These are phyloP conservation scores for Keithomyces neogunnii DNA, from an alignment of 2,329 filamentous ascomycete species.

Conservation along the genomic window DNA sequence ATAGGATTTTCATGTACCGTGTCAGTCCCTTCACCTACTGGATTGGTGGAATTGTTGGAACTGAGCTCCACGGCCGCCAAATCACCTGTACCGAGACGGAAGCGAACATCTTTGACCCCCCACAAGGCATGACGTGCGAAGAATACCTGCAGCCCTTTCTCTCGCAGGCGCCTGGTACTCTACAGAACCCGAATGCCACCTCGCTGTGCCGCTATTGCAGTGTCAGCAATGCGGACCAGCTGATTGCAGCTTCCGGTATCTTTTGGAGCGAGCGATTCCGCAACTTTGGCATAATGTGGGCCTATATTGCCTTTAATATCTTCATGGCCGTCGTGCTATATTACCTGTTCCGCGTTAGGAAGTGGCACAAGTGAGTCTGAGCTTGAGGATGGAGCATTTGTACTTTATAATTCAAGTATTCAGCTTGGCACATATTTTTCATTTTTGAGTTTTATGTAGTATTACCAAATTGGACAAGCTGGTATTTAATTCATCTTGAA, in stretches of 20 bases:
- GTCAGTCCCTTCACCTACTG: constrained; percentile 60
- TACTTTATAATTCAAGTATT: too few species aligned
- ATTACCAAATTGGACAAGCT: too few species aligned
- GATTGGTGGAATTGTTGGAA: constrained; percentile 59
- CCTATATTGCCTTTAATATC: constrained; percentile 57
- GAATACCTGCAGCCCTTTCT: constrained; percentile 55
- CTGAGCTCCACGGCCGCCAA: constrained; percentile 47
- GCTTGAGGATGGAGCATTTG: not conserved
- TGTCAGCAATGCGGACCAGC: constrained; percentile 55
- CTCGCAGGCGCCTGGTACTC: constrained; percentile 38
- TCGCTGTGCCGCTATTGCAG: constrained; percentile 58
- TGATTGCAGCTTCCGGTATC: constrained; percentile 36
- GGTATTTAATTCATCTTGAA: too few species aligned
- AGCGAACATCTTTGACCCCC: constrained; percentile 55
- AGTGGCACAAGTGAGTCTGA: constrained; percentile 15
- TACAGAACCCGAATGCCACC: constrained; percentile 53
- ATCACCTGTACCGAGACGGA: constrained; percentile 49
- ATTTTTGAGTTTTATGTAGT: too few species aligned
- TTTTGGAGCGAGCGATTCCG: constrained; percentile 51
- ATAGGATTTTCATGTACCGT: constrained; percentile 61
- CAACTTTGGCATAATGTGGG: constrained; percentile 64
- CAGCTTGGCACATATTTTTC: too few species aligned
- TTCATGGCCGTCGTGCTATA: constrained; percentile 50
- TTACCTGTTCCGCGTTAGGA: constrained; percentile 50
- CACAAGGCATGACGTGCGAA: constrained; percentile 51